Evolutionary conservation across 768 basidiomycete genomes (phyloP), one percentile per base, ranked within the genome.

Genomic region (Zangia roseola): DNA sequence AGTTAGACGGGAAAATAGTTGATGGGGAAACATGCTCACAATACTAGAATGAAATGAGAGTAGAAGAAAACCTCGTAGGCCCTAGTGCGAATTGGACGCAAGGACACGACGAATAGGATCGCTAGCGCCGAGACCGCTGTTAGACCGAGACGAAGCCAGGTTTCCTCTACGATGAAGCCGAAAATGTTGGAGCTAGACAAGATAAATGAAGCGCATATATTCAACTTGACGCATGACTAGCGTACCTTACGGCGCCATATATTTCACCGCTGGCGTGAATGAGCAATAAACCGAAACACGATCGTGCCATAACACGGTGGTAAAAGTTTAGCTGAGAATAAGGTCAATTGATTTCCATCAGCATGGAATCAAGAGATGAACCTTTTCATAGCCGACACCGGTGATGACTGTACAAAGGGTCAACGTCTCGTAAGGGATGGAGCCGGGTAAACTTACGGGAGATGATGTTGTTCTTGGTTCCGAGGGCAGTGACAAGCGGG

Each of bases 1-100:
- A 1, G 48, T 63, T 31, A 54, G 63, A 53, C 19, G 13, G 9
- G 23, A 24, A 1, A 45, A 17, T 23, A 4, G 0, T 2, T 0
- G 10, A 24, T 0, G 10, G 2, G 3, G 8, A 19, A 31, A 14
- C n/a, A 16, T 14, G 49, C 76, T 60, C 50, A 78, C 76, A 71
- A 42, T 10, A 74, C 69, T 20, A 73, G 53, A 4, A 74, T 8
- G 44, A 78, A 72, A 58, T 85, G 83, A 0, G 64, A 34, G 23
- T 74, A 58, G 28, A 80, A 66, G 68, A 85, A 86, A 5, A 75
- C 4, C 55, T 84, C 82, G 45, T 82, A 84, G 2, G 55, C 61
- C 6, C 58, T 65, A 3, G 68, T 59, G 9, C 82, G 75, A 19
- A 84, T 55, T 2, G 72, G 74, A 10, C 78, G 75, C 10, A 83